A percentile compares a stretch with the other conserved stretches of the same genome.
Conservation (phyloP, 345 rosid genomes). For the Sisymbrium irio region DNA sequence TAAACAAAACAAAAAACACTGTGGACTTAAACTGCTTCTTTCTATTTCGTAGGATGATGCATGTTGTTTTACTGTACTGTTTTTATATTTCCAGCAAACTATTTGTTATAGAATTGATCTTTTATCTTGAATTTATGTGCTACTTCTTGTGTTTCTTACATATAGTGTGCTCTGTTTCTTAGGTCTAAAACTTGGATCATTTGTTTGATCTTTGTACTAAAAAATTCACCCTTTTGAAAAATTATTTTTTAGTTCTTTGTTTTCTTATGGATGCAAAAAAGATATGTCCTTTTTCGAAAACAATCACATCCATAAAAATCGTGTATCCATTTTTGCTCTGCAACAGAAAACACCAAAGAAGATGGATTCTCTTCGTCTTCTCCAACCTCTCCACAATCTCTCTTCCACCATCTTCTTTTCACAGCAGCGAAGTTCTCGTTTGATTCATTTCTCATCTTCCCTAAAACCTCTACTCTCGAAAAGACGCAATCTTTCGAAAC, state of each 20-base stretch:
- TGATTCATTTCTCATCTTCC: slow-evolving; percentile 30
- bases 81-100: background rate
- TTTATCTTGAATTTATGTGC: background rate
- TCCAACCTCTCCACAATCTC: slow-evolving; percentile 39
- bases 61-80: slow-evolving; percentile 20
- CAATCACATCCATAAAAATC: background rate
- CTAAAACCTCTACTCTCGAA: slow-evolving; percentile 23
- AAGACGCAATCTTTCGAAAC: slow-evolving; percentile 33
- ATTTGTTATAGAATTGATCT: slow-evolving; percentile 2
- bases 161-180: background rate
- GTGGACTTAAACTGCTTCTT: slow-evolving; percentile 3
- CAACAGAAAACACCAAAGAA: background rate
- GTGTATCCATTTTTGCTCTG: background rate
- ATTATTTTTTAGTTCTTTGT: too few relatives aligned
- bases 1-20: background rate
- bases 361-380: slow-evolving; percentile 48
- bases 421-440: slow-evolving; percentile 31
- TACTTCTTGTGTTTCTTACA: background rate
- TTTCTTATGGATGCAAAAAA: background rate
- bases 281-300: background rate
- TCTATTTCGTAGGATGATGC: slow-evolving; percentile 22
- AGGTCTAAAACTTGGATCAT: background rate
- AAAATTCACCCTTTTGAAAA: too few relatives aligned
- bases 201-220: too few relatives aligned
- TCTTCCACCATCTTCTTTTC: slow-evolving; percentile 32